A percentile compares a stretch with the other conserved stretches of the same genome.
phyloP scores from a whole-genome alignment of 768 basidiomycete genomes.

The Mycena epipterygia region DNA sequence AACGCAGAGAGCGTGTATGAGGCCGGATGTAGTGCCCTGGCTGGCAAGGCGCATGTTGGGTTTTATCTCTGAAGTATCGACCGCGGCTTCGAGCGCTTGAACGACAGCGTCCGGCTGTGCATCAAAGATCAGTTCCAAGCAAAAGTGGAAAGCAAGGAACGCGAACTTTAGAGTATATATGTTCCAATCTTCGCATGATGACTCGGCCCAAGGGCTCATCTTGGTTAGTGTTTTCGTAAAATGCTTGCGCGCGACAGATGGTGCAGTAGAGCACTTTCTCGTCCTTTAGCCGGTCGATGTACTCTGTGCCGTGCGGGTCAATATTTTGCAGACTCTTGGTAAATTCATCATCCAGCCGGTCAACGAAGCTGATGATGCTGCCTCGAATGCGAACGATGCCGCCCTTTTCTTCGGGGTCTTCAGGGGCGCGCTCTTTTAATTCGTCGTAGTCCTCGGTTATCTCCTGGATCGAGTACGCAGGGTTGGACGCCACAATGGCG shows the following conservation, averaged over 20 bases:
- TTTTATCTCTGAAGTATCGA: conserved; percentile 68
- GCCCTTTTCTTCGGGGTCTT: conserved; percentile 65
- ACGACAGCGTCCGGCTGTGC: conserved; percentile 92
- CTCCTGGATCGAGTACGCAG: conserved; percentile 88
- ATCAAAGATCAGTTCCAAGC: conserved; percentile 29
- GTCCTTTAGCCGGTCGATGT: conserved; percentile 96
- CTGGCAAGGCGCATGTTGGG: conserved; percentile 72
- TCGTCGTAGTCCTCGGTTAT: conserved; percentile 94
- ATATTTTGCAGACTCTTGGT: conserved; percentile 97
- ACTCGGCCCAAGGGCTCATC: conserved; percentile 87
- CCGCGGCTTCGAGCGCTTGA: conserved; percentile 85
- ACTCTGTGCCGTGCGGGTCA: conserved; percentile 99
- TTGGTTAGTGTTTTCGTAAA: conserved; percentile 87
- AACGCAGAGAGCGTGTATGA: conserved; percentile 91
- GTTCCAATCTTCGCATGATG: conserved; percentile 95
- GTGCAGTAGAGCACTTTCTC: conserved; percentile 95
- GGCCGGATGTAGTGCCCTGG: conserved; percentile 71
- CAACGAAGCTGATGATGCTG: conserved; percentile 95
- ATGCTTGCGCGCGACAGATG: conserved; percentile 91
- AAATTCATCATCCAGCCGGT: conserved; percentile 98
- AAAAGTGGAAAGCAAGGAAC: not conserved
- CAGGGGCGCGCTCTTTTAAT: conserved; percentile 83
- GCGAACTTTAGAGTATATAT: conserved; percentile 93
- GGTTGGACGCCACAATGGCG: conserved; percentile 78
- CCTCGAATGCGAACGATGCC: conserved; percentile 91